Percentiles rank a stretch among this genome's conserved stretches.
Evolutionary conservation across 1,139 yeast genomes (phyloP).

Genomic region (Sugiyamaella sp.): DNA sequence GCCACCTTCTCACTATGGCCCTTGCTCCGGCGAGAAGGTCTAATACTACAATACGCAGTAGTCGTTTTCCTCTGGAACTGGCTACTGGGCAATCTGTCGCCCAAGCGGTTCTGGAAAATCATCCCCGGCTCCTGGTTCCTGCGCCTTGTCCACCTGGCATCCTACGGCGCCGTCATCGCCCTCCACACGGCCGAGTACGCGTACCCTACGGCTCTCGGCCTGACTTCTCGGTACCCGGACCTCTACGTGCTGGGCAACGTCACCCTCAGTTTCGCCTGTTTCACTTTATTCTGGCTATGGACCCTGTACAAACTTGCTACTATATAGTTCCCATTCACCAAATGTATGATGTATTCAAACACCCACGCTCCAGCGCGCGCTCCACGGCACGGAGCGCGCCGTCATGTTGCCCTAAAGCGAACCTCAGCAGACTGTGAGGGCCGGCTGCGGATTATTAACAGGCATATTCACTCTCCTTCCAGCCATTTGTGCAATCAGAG

Average conservation of each 20-base stretch:
- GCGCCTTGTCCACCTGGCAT: conserved; percentile 56
- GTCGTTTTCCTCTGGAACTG: conserved; percentile 73
- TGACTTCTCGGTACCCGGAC: conserved; percentile 64
- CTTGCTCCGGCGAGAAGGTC: conserved; percentile 71
- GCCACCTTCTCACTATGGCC: conserved; percentile 91
- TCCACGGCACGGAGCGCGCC: neutral
- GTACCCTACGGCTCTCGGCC: conserved; percentile 26
- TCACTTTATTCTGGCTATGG: conserved; percentile 80
- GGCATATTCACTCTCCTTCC: conserved; percentile 38
- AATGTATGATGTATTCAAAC: no score
- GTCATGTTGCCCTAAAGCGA: conserved; percentile 37
- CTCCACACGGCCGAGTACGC: conserved; percentile 60
- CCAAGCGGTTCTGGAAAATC: conserved; percentile 19
- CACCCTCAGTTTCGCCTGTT: conserved; percentile 73
- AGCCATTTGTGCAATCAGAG: conserved; percentile 41
- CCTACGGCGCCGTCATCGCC: conserved; percentile 58
- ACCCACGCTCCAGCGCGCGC: no score
- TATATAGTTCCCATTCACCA: no score
- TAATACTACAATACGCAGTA: conserved; percentile 70
- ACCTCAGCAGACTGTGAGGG: conserved; percentile 28
- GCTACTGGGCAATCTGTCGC: conserved; percentile 54
- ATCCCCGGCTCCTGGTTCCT: conserved; percentile 57
- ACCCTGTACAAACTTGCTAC: conserved; percentile 50
- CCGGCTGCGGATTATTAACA: conserved; percentile 32
- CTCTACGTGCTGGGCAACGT: conserved; percentile 82